These are phyloP conservation scores for Verticillium zaregamsianum DNA, from an alignment of 2,329 filamentous ascomycete genomes.

Conservation along the genomic window DNA sequence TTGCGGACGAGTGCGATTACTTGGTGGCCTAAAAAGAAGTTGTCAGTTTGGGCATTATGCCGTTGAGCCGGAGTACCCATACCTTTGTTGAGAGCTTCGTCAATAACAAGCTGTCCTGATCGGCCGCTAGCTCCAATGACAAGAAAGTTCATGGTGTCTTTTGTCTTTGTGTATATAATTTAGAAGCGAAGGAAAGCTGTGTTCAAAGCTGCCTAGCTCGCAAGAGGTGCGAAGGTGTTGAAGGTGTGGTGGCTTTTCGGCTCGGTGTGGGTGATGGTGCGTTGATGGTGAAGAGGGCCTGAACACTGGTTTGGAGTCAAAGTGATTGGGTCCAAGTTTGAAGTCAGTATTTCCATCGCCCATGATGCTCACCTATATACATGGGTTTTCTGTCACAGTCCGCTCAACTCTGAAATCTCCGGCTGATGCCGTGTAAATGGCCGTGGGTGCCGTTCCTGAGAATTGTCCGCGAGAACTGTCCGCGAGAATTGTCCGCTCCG, in stretches of 20 bases:
- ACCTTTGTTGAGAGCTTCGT: neutral
- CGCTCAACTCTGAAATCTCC: too few species aligned
- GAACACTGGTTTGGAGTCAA: too few species aligned
- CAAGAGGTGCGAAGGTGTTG: neutral
- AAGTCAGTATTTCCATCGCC: too few species aligned
- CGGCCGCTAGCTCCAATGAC: neutral
- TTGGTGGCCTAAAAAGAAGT: slow-evolving; percentile 23
- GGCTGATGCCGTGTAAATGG: neutral
- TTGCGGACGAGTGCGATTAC: slow-evolving; percentile 43
- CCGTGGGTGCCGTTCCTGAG: neutral
- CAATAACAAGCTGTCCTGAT: neutral
- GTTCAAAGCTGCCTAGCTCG: neutral
- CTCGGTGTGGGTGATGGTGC: too few species aligned
- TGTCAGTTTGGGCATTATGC: neutral
- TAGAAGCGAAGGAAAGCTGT: neutral
- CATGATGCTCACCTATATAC: too few species aligned
- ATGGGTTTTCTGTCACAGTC: too few species aligned
- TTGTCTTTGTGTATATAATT: neutral
- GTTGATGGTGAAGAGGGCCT: too few species aligned
- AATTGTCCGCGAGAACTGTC: neutral
- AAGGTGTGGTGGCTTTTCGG: too few species aligned
- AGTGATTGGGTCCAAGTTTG: too few species aligned
- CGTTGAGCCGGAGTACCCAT: neutral
- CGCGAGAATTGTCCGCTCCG: neutral
- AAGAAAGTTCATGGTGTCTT: neutral